A percentile compares a stretch with the other conserved stretches of the same genome.
phyloP scores from a whole-genome alignment of 768 basidiomycete species.

The Trametes maxima region DNA sequence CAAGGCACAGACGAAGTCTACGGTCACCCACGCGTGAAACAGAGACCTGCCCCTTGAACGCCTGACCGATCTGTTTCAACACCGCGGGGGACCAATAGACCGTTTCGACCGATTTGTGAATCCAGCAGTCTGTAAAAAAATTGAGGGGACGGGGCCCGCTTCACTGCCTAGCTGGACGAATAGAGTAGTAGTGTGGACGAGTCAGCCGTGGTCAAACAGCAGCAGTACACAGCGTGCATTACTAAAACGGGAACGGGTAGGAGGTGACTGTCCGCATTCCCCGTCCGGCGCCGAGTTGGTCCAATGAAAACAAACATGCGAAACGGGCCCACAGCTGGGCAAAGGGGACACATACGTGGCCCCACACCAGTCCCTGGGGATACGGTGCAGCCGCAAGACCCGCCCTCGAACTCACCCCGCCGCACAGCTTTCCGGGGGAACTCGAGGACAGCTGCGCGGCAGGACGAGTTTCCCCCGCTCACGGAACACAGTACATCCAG shows the following conservation, averaged over 20 bases:
- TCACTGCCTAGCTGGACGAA: background rate
- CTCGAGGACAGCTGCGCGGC: background rate
- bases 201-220: background rate
- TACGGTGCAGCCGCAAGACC: too few relatives aligned
- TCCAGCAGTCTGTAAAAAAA: too few relatives aligned
- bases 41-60: background rate
- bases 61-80: background rate
- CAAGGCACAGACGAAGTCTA: too few relatives aligned
- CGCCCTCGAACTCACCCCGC: too few relatives aligned
- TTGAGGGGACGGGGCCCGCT: too few relatives aligned
- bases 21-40: background rate
- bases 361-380: too few relatives aligned
- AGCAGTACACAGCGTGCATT: background rate
- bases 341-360: background rate
- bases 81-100: too few relatives aligned
- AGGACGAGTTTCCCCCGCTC: background rate
- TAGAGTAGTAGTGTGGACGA: background rate
- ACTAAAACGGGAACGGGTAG: background rate
- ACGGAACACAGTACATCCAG: too few relatives aligned
- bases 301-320: too few relatives aligned
- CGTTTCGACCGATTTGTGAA: too few relatives aligned
- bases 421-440: conserved; percentile 10
- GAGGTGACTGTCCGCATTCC: background rate
- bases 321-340: background rate
- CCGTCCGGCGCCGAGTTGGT: too few relatives aligned